Percentiles rank a stretch among this genome's conserved stretches.
These are phyloP conservation scores for Zygotorulaspora mrakii DNA, from an alignment of 1,139 yeast species.

Conservation along the genomic window DNA sequence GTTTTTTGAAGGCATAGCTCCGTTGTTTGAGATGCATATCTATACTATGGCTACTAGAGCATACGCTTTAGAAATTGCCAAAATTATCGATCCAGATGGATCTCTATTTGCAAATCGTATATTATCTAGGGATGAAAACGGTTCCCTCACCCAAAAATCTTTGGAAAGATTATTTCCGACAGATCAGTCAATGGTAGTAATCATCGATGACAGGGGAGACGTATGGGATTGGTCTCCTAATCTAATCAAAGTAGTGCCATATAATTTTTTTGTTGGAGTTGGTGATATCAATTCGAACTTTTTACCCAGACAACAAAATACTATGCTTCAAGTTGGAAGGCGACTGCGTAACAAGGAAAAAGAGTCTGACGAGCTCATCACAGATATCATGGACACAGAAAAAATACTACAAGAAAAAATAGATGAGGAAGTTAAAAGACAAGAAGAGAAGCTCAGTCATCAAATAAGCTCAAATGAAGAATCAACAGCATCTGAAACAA, in stretches of 20 bases:
- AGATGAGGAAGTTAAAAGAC: slow-evolving; percentile 37
- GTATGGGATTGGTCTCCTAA: slow-evolving; percentile 98
- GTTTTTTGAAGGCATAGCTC: slow-evolving; percentile 60
- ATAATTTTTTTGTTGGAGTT: slow-evolving; percentile 92
- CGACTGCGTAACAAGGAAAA: slow-evolving; percentile 48
- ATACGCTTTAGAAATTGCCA: slow-evolving; percentile 86
- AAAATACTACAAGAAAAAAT: slow-evolving; percentile 33
- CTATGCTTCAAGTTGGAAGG: slow-evolving; percentile 67
- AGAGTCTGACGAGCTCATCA: slow-evolving; percentile 34
- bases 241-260: slow-evolving; percentile 87
- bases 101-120: slow-evolving; percentile 86
- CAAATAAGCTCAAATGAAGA: slow-evolving; percentile 26
- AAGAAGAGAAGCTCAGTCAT: slow-evolving; percentile 30
- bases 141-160: slow-evolving; percentile 85
- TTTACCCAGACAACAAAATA: slow-evolving; percentile 70
- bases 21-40: slow-evolving; percentile 82
- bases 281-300: slow-evolving; percentile 96
- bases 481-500: slow-evolving; percentile 29
- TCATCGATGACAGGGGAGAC: slow-evolving; percentile 96
- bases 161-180: slow-evolving; percentile 88
- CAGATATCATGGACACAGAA: slow-evolving; percentile 36
- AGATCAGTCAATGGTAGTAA: slow-evolving; percentile 93
- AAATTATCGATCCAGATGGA: slow-evolving; percentile 87
- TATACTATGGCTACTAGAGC: slow-evolving; percentile 99
- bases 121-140: slow-evolving; percentile 90